Evolutionary conservation across 2,329 filamentous ascomycete genomes (phyloP).

Genomic region (Penicillium sp.): DNA sequence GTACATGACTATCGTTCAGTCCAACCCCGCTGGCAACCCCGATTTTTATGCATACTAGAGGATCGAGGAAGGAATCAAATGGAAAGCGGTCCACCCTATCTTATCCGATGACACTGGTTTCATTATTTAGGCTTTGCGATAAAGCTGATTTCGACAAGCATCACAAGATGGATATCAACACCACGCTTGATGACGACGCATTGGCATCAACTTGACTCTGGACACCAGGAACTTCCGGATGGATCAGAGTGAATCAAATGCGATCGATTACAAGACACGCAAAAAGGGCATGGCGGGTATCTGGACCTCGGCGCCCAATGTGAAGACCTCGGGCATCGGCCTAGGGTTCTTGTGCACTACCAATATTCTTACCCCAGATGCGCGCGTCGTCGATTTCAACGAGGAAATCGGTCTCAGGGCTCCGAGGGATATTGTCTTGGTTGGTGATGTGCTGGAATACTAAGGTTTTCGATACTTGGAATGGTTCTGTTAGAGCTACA

Average conservation of each 20-base stretch:
- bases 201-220: not conserved
- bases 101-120: not conserved
- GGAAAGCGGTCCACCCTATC: not conserved
- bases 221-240: not conserved
- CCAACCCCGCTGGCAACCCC: not conserved
- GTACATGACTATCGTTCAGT: too few species aligned
- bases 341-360: too few species aligned
- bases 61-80: not conserved
- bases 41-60: not conserved
- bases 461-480: too few species aligned
- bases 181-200: too few species aligned
- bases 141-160: not conserved
- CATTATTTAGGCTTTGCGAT: not conserved
- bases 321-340: too few species aligned
- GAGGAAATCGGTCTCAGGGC: too few species aligned
- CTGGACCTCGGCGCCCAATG: too few species aligned
- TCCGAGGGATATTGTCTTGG: too few species aligned
- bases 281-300: not conserved
- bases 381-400: too few species aligned
- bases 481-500: not conserved
- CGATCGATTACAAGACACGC: not conserved
- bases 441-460: too few species aligned
- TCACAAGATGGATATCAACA: not conserved
- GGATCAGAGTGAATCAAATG: not conserved
- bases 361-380: too few species aligned